phyloP scores from a whole-genome alignment of 495 filamentous ascomycete genomes.

The Polyplosphaeria fusca region DNA sequence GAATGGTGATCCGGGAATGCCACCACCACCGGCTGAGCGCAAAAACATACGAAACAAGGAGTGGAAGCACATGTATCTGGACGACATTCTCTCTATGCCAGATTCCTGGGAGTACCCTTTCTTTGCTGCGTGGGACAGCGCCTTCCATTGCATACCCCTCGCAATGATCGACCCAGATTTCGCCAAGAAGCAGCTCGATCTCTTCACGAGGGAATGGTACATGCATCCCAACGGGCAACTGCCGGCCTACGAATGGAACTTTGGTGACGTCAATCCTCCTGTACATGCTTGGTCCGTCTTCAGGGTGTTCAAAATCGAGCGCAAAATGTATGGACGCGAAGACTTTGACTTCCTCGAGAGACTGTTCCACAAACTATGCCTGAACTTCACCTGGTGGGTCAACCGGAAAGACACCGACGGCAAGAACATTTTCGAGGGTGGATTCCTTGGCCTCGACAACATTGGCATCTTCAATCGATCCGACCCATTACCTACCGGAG shows the following conservation, averaged over 20 bases:
- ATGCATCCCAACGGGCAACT: conserved; percentile 98
- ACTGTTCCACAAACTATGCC: conserved; percentile 90
- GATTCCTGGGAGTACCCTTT: conserved; percentile 99
- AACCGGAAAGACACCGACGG: conserved; percentile 91
- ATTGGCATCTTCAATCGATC: conserved; percentile 98
- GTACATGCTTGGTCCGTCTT: conserved; percentile 97
- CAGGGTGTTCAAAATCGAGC: conserved; percentile 93
- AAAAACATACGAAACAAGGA: conserved; percentile 80
- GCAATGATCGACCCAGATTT: conserved; percentile 98
- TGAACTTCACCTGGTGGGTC: conserved; percentile 99
- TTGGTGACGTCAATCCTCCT: conserved; percentile 93
- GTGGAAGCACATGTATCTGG: conserved; percentile 90
- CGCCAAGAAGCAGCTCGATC: conserved; percentile 93
- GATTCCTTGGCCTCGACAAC: conserved; percentile 94
- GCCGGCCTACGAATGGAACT: conserved; percentile 95
- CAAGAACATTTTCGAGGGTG: conserved; percentile 95
- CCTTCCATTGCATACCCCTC: conserved; percentile 92
- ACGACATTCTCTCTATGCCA: conserved; percentile 95
- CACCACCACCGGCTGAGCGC: conserved; percentile 75
- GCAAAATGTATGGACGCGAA: conserved; percentile 91
- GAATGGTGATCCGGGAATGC: conserved; percentile 69
- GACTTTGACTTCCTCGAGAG: conserved; percentile 94
- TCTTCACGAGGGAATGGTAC: conserved; percentile 97
- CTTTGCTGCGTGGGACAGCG: conserved; percentile 96
- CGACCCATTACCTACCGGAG: conserved; percentile 89